phyloP scores from a whole-genome alignment of 768 basidiomycete genomes.

The Butyriboletus loyo region DNA sequence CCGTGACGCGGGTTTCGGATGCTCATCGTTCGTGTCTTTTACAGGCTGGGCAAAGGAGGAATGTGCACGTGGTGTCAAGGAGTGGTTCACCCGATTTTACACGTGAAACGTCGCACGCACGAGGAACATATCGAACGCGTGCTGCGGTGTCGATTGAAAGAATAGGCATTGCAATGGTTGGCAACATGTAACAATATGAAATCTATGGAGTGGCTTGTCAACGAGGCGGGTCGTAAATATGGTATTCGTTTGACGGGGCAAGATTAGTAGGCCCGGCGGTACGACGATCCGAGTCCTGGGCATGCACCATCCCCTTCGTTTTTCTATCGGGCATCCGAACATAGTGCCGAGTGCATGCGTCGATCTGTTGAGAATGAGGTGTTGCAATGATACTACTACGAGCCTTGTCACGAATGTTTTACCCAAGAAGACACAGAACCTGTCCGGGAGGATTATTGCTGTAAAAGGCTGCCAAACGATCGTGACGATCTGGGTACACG shows the following conservation, averaged over 20 bases:
- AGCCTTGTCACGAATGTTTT: too few relatives aligned
- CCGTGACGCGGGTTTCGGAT: background rate
- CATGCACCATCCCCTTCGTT: background rate
- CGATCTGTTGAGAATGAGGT: too few relatives aligned
- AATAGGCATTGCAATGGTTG: background rate
- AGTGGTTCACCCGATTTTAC: constrained; percentile 38
- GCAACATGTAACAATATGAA: too few relatives aligned
- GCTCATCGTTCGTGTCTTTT: background rate
- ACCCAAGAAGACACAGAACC: background rate
- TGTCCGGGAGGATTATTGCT: too few relatives aligned
- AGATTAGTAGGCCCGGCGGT: background rate
- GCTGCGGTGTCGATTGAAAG: background rate
- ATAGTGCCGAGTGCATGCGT: background rate
- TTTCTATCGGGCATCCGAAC: background rate
- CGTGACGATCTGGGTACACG: background rate
- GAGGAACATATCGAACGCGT: background rate
- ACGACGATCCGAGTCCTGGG: background rate
- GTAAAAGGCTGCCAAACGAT: background rate
- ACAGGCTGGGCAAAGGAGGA: constrained; percentile 61
- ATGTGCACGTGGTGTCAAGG: constrained; percentile 44
- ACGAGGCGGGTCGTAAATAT: too few relatives aligned
- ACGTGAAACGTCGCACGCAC: background rate
- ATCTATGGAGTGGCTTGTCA: too few relatives aligned
- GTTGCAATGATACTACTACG: too few relatives aligned
- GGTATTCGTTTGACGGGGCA: background rate